A percentile compares a stretch with the other conserved stretches of the same genome.
phyloP scores from a whole-genome alignment of 352 stramenopile species.

The Pythium folliculosum region DNA sequence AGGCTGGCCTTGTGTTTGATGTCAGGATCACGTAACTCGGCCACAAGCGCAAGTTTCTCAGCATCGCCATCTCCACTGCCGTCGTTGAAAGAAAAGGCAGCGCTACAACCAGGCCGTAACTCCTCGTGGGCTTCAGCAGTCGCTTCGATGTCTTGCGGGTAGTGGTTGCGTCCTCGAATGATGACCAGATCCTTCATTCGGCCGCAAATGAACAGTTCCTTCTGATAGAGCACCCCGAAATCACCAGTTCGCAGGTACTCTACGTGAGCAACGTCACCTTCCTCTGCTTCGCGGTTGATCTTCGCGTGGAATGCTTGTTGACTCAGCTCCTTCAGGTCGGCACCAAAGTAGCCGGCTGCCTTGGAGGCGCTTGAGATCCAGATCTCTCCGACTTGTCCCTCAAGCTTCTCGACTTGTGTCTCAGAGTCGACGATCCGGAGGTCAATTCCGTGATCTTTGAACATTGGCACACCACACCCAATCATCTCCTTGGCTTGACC shows the following conservation, averaged over 20 bases:
- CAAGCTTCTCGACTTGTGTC: conserved; percentile 37
- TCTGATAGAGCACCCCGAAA: conserved; percentile 95
- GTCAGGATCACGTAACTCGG: conserved; percentile 67
- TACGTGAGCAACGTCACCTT: conserved; percentile 8
- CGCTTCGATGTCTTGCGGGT: conserved; percentile 98
- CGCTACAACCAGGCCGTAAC: conserved; percentile 93
- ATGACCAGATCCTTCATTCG: conserved; percentile 99
- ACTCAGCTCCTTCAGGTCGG: conserved; percentile 77
- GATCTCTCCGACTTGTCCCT: conserved; percentile 83
- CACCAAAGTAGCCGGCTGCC: conserved; percentile 92
- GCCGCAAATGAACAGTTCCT: conserved; percentile 97
- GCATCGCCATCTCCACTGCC: conserved; percentile 43
- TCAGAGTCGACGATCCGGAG: conserved; percentile 94
- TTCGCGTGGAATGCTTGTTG: conserved; percentile 88
- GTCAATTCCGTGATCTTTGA: conserved; percentile 87
- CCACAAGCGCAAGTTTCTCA: conserved; percentile 75
- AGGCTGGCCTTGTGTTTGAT: conserved; percentile 78
- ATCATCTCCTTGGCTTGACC: conserved; percentile 82
- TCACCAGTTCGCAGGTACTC: conserved; percentile 96
- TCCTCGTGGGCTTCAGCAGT: conserved; percentile 85
- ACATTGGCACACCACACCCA: conserved; percentile 91
- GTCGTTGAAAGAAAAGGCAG: conserved; percentile 89
- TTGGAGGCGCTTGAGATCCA: conserved; percentile 92
- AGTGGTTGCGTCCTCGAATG: conserved; percentile 98
- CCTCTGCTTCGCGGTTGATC: conserved; percentile 36